phyloP scores from a whole-genome alignment of 75 land plant species.

The Selaginella tamariscina region DNA sequence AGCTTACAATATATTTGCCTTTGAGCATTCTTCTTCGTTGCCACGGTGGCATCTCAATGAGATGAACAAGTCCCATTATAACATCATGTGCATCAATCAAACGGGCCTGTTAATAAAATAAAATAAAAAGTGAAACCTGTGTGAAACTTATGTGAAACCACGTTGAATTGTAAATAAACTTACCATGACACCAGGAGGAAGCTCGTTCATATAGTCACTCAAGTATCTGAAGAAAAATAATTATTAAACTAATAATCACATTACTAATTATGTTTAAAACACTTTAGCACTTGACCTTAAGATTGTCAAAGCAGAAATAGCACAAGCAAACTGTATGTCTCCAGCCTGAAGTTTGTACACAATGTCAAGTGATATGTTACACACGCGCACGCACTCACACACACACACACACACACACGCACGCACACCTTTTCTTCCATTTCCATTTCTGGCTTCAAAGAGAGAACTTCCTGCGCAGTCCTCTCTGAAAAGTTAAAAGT shows the following conservation, averaged over 20 bases:
- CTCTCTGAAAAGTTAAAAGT: too few species aligned
- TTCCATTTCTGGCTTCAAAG: background rate
- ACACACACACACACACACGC: too few species aligned
- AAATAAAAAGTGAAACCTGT: background rate
- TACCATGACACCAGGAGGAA: background rate
- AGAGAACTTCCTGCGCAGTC: background rate
- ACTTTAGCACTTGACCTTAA: background rate
- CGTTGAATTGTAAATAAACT: background rate
- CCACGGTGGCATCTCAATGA: constrained; percentile 31
- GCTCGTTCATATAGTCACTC: background rate
- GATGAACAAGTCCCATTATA: constrained; percentile 27
- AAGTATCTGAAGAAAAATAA: background rate
- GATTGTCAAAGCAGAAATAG: background rate
- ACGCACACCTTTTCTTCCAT: background rate
- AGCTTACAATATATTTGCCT: constrained; percentile 15
- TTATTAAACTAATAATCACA: background rate
- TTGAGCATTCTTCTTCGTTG: constrained; percentile 15
- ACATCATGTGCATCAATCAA: constrained; percentile 32
- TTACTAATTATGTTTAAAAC: background rate
- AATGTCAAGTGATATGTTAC: too few species aligned
- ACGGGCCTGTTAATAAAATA: constrained; percentile 20
- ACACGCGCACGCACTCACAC: too few species aligned
- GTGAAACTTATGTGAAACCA: too few species aligned
- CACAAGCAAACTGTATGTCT: background rate
- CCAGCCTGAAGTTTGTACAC: background rate